Conservation (phyloP, 2,329 filamentous ascomycete genomes). For the Penicillium sp. region DNA sequence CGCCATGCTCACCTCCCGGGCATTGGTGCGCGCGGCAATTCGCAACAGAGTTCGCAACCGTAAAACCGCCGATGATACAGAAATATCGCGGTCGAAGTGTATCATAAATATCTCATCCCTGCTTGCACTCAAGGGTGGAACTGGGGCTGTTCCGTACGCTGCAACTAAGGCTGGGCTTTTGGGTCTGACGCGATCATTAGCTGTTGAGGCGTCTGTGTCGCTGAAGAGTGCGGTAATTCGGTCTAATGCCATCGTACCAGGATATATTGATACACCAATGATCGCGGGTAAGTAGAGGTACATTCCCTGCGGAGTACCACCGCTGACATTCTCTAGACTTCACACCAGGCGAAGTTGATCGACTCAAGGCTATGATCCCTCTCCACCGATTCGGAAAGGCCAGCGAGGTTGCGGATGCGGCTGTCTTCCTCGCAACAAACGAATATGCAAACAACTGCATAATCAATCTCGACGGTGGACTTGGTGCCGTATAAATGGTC, state of each 20-base stretch:
- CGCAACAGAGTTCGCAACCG: conserved; percentile 30
- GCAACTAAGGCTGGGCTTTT: conserved; percentile 79
- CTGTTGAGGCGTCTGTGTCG: conserved; percentile 33
- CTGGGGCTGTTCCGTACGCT: conserved; percentile 70
- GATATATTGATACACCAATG: conserved; percentile 81
- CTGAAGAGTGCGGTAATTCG: conserved; percentile 67
- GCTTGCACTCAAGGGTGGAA: conserved; percentile 66
- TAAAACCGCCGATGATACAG: conserved; percentile 40
- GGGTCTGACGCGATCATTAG: conserved; percentile 49
- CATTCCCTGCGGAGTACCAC: background rate
- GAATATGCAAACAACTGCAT: conserved; percentile 83
- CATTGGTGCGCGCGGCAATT: conserved; percentile 36
- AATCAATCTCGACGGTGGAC: conserved; percentile 79
- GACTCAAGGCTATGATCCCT: conserved; percentile 56
- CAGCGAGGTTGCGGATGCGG: conserved; percentile 77
- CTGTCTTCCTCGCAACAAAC: conserved; percentile 72
- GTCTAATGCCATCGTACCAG: conserved; percentile 77
- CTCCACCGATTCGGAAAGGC: conserved; percentile 63
- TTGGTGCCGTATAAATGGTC: conserved; percentile 61
- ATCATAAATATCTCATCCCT: conserved; percentile 83
- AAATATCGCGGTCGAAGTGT: conserved; percentile 59
- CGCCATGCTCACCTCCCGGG: conserved; percentile 40
- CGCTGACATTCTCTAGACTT: conserved; percentile 39
- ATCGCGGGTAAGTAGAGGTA: conserved; percentile 56
- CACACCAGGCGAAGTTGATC: conserved; percentile 31